Evolutionary conservation across 352 stramenopile genomes (phyloP), one percentile per base, ranked within the genome.

Genomic region (Vaucheria bursata): DNA sequence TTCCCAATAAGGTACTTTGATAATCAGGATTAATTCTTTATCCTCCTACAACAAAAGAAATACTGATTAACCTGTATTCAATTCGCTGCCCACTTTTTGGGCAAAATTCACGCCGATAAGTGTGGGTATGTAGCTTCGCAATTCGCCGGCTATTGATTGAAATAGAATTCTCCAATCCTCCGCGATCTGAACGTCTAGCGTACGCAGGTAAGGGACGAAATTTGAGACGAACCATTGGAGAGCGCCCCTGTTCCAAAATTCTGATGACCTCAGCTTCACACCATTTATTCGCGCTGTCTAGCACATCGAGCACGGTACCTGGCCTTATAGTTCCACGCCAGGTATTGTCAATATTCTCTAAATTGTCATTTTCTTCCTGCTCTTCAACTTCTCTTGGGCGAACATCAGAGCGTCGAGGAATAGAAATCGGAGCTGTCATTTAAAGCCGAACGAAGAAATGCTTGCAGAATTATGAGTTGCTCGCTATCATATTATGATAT

Each of bases 221-320:
- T 31, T 74, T 74, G n/a, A n/a, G n/a, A n/a, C n/a, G n/a, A 2
- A 32, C 69, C 29, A 12, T 6, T 50, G 34, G 4, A 31, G 40
- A n/a, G 37, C 33, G 29, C 34, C 53, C 35, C 2, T 8, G 7
- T 3, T 31, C 38, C 34, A 84, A 68, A 25, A 86, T 34, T 1
- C 53, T 67, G 2, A 85, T 64, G 12, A 87, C 84, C n/a, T 85
- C 67, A 0, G 73, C 83, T 72, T 87, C 84, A 70, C 77, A 82
- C 84, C 83, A 86, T 49, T 83, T 85, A 8, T 70, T 34, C 8
- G 79, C 79, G 6, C 68, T 85, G 70, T 87, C 84, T 64, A 82
- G 65, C 8, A 86, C 84, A 64, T 87, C 84, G 4, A 86, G 67
- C 3, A 80, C 50, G 50, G 64, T 82, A 8, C 74, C 78, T 18